phyloP scores from a whole-genome alignment of 139 green algal species.

The Choricystis sp. region DNA sequence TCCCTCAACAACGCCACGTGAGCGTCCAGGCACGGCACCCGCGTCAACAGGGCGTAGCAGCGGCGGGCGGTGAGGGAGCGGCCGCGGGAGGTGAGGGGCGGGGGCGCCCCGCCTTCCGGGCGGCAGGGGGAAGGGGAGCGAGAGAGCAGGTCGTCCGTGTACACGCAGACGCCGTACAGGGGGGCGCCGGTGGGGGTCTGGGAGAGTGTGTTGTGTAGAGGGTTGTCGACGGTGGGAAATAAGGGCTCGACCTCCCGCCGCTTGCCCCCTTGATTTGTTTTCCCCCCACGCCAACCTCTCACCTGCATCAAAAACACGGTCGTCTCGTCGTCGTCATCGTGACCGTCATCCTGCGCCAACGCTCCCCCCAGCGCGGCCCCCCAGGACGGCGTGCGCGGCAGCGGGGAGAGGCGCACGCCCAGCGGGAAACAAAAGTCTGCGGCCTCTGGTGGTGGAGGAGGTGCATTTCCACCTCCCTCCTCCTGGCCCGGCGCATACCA shows the following conservation, averaged over 20 bases:
- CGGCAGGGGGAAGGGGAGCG: not conserved
- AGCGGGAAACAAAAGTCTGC: not conserved
- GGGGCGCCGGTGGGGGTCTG: no score
- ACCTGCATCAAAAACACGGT: no score
- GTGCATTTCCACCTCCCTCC: no score
- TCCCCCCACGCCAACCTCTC: no score
- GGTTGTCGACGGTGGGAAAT: no score
- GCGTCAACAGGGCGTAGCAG: not conserved
- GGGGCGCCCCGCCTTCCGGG: not conserved
- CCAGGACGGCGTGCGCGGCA: not conserved
- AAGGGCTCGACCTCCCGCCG: no score
- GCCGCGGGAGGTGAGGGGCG: not conserved
- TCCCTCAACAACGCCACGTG: not conserved
- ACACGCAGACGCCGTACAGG: not conserved
- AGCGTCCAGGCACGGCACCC: not conserved
- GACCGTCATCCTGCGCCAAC: no score
- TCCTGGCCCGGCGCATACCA: not conserved
- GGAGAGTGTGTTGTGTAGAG: no score
- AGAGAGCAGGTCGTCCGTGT: not conserved
- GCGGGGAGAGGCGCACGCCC: not conserved
- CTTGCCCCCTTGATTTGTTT: no score
- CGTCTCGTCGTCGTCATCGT: no score
- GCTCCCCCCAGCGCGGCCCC: no score
- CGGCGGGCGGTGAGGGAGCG: not conserved
- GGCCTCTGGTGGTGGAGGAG: constrained; percentile 13